A percentile compares a stretch with the other conserved stretches of the same genome.
phyloP scores from a whole-genome alignment of 768 basidiomycete species.

The Russula virescens region DNA sequence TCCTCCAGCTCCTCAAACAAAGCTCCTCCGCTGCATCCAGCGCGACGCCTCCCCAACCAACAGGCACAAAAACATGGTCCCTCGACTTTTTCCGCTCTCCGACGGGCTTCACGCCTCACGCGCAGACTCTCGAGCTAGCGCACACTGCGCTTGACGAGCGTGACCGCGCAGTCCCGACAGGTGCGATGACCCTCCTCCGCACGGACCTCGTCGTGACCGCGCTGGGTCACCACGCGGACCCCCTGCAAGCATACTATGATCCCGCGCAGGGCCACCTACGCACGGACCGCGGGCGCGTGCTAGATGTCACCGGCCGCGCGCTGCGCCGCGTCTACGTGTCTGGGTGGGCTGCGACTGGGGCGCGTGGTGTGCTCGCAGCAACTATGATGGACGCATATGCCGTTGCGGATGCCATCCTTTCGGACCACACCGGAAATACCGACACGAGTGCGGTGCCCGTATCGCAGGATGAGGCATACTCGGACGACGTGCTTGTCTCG shows the following conservation, averaged over 20 bases:
- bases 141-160: slow-evolving; percentile 54
- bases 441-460: background rate
- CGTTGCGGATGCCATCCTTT: slow-evolving; percentile 64
- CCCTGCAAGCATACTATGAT: slow-evolving; percentile 54
- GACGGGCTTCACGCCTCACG: slow-evolving; percentile 34
- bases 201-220: slow-evolving; percentile 85
- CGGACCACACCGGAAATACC: slow-evolving; percentile 40
- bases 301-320: slow-evolving; percentile 32
- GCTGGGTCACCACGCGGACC: slow-evolving; percentile 78
- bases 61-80: slow-evolving; percentile 61
- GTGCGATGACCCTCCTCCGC: slow-evolving; percentile 41
- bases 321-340: slow-evolving; percentile 76
- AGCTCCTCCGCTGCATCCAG: slow-evolving; percentile 44
- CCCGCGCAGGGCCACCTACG: slow-evolving; percentile 49
- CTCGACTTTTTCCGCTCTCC: slow-evolving; percentile 81
- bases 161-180: slow-evolving; percentile 50
- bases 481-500: slow-evolving; percentile 29
- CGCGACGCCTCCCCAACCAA: slow-evolving; percentile 28
- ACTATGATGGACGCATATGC: slow-evolving; percentile 92
- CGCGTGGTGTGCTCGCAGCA: slow-evolving; percentile 83
- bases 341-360: slow-evolving; percentile 91
- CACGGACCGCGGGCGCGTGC: slow-evolving; percentile 45
- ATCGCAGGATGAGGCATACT: background rate
- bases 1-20: slow-evolving; percentile 58
- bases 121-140: slow-evolving; percentile 43